Conservation (phyloP, 108 stramenopile genomes). For the Nannochloropsis gaditana region DNA sequence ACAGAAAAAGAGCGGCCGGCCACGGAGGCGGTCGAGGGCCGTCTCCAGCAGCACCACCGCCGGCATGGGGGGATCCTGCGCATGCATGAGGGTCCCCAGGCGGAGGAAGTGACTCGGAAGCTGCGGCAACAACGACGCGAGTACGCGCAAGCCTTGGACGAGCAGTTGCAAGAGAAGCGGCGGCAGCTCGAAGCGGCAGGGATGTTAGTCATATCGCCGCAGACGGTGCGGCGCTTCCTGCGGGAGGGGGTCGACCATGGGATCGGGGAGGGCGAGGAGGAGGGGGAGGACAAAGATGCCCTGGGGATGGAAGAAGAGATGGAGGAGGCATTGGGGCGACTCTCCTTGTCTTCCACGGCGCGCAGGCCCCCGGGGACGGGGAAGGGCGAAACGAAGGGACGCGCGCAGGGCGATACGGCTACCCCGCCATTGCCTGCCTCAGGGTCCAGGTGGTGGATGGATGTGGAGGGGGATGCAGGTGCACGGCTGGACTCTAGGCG, state of each 20-base stretch:
- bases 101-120: background rate
- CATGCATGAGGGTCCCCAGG: background rate
- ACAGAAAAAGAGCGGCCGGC: background rate
- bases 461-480: background rate
- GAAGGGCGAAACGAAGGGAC: background rate
- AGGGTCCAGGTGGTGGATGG: background rate
- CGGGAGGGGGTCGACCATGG: background rate
- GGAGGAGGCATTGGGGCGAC: background rate
- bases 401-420: background rate
- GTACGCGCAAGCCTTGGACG: background rate
- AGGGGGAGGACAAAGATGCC: background rate
- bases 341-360: background rate
- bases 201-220: background rate
- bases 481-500: background rate
- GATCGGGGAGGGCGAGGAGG: background rate
- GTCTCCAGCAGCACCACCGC: background rate
- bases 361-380: background rate
- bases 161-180: background rate
- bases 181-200: background rate
- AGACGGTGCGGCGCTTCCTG: background rate
- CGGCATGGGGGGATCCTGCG: background rate
- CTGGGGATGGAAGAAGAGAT: background rate
- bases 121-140: background rate
- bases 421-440: background rate
- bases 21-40: background rate